phyloP scores from a whole-genome alignment of 768 basidiomycete species.

The Gymnopilus junonius region DNA sequence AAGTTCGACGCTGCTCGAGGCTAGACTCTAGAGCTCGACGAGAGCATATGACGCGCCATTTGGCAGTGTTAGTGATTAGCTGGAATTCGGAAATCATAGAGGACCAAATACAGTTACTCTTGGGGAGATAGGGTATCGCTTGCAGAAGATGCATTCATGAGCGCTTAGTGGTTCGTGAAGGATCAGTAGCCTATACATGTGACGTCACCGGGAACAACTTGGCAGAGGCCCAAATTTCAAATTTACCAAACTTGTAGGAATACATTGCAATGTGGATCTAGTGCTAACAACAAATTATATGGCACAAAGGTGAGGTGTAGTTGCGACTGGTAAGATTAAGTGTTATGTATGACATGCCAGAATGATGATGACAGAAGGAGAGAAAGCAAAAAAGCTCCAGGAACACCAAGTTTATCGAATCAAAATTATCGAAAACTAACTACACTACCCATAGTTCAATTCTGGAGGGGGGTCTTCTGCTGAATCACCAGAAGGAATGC shows the following conservation, averaged over 20 bases:
- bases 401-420: background rate
- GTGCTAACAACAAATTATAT: conserved; percentile 2
- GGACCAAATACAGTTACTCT: background rate
- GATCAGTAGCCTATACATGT: background rate
- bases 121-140: background rate
- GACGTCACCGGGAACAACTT: background rate
- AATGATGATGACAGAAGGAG: background rate
- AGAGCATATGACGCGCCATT: background rate
- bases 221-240: background rate
- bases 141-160: background rate
- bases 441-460: conserved; percentile 8
- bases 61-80: background rate
- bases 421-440: background rate
- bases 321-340: background rate
- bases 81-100: background rate
- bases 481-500: background rate
- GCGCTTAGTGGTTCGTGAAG: background rate
- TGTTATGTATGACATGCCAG: background rate
- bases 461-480: background rate
- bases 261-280: background rate
- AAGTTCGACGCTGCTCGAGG: too few species aligned
- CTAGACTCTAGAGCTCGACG: background rate
- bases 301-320: background rate
- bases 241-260: background rate
- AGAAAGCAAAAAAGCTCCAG: background rate